Base-by-base conservation (phyloP, 2,329 filamentous ascomycete genomes). In the Fusarium denticulatum region DNA sequence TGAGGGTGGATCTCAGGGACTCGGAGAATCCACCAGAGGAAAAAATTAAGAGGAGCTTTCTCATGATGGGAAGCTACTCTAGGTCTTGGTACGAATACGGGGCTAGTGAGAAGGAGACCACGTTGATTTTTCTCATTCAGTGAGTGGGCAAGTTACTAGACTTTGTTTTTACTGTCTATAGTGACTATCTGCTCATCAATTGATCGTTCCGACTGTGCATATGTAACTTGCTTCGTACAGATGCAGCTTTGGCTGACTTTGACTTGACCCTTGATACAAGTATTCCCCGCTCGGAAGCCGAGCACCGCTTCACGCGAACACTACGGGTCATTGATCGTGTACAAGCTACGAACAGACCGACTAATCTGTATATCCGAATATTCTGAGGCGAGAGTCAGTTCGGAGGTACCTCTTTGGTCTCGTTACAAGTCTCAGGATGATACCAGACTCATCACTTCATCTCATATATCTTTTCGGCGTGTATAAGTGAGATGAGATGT, bases 261-360 rank as follows among this genome's bases (percentile, higher is more conserved):
- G 57, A 64, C 55, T 62, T 34, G 62, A 67, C 55, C 65, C 57
- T 69, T 50, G 58, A 69, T 52, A n/a, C n/a, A n/a, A n/a, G n/a
- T n/a, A 55, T 73, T 58, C 72, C 73, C 71, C 71, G 62, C 73
- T 75, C 76, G 76, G 76, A 75, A 75, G 67, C 76, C 76, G 76
- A 77, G 57, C 53, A 75, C 71, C 71, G 67, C 67, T 57, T 73
- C 53, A 62, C 53, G 52, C 59, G 49, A 56, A 74, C 40, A 68
- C 63, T 56, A 72, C 52, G 67, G 40, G 50, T 67, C 71, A 72
- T 68, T 60, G 71, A 73, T 67, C 58, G 40, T 34, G 56, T 62
- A 22, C 32, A 42, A 73, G 52, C 52, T 73, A 45, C 34, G 6
- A 55, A 40, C 40, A 57, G 42, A 46, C 70, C 64, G 50, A 64